Conservation (phyloP, 495 filamentous ascomycete species). For the Hyaloscypha hepaticicola region DNA sequence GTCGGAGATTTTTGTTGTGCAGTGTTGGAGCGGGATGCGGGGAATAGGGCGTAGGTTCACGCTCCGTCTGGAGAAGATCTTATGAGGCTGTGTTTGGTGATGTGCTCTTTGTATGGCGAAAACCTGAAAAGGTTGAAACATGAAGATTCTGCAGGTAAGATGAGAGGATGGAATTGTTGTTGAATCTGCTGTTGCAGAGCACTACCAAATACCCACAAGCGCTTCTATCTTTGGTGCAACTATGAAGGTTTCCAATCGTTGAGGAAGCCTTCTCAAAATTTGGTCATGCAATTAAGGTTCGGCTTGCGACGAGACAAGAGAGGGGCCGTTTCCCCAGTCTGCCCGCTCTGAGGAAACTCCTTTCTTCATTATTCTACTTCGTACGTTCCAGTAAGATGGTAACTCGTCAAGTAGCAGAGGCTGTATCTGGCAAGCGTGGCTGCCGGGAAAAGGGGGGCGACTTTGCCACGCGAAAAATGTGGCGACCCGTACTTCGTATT, state of each 20-base stretch:
- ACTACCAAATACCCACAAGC: not conserved
- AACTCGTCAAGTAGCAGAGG: not conserved
- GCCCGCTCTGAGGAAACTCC: not conserved
- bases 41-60: not conserved
- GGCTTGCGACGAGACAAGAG: not conserved
- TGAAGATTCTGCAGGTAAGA: not conserved
- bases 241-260: not conserved
- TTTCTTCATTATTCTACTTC: not conserved
- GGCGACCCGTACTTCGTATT: not conserved
- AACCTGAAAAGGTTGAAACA: not conserved
- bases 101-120: not conserved
- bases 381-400: not conserved
- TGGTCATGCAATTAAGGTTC: conserved; percentile 11
- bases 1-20: not conserved
- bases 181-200: not conserved
- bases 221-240: not conserved
- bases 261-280: not conserved
- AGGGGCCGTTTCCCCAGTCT: not conserved
- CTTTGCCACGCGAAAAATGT: not conserved
- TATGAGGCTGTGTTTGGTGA: conserved; percentile 3
- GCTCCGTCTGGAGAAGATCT: conserved; percentile 1
- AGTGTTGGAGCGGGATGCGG: not conserved
- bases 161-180: not conserved
- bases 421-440: not conserved
- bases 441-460: not conserved